Evolutionary conservation across 495 filamentous ascomycete genomes (phyloP).

Genomic region (Amniculicola lignicola): DNA sequence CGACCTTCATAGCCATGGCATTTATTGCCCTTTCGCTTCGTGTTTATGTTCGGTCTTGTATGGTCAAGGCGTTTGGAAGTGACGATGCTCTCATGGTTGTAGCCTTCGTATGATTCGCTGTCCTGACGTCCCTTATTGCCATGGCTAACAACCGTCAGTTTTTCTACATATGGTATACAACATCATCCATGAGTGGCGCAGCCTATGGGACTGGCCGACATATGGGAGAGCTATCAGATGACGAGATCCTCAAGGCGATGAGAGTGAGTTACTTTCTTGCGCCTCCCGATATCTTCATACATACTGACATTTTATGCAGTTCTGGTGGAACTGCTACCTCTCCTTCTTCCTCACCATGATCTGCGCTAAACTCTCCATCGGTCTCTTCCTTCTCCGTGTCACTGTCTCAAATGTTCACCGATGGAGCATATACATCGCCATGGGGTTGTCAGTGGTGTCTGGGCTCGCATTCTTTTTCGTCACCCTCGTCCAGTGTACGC

Average conservation of each 20-base stretch:
- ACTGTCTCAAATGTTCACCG: slow-evolving; percentile 36
- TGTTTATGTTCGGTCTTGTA: slow-evolving; percentile 13
- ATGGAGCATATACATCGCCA: slow-evolving; percentile 40
- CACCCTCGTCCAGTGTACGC: slow-evolving; percentile 46
- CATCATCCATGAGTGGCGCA: slow-evolving; percentile 2
- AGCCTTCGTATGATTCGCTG: slow-evolving; percentile 4
- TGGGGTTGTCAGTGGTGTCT: slow-evolving; percentile 35
- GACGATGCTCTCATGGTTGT: slow-evolving; percentile 22
- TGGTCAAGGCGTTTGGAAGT: slow-evolving; percentile 24
- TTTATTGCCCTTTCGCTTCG: slow-evolving; percentile 15
- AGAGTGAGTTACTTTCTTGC: slow-evolving; percentile 4
- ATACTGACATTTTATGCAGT: background rate
- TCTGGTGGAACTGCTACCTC: slow-evolving; percentile 23
- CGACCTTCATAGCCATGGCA: slow-evolving; percentile 6
- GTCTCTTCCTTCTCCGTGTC: slow-evolving; percentile 45
- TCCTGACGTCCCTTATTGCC: background rate
- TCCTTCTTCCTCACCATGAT: slow-evolving; percentile 34
- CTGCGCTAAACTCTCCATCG: slow-evolving; percentile 43
- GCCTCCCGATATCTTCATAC: background rate
- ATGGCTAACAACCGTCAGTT: background rate
- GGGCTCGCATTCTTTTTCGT: slow-evolving; percentile 44
- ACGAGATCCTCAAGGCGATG: slow-evolving; percentile 11
- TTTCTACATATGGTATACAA: slow-evolving; percentile 13
- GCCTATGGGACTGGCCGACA: slow-evolving; percentile 22
- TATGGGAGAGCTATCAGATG: background rate